Evolutionary conservation across 2,329 filamentous ascomycete genomes (phyloP), one percentile per base, ranked within the genome.

Genomic region (Cladophialophora immunda): DNA sequence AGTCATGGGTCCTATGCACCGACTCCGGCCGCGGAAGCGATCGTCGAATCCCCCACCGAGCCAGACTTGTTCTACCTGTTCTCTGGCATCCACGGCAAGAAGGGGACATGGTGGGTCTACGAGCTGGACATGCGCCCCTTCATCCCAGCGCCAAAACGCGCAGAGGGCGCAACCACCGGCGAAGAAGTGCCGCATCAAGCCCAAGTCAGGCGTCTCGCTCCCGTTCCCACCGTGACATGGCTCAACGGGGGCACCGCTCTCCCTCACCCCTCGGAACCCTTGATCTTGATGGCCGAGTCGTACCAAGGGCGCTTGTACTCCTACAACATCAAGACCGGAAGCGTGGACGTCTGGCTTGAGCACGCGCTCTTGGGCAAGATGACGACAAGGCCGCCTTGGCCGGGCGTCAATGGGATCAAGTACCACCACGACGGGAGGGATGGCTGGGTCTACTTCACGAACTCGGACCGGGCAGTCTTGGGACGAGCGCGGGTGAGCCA

Each of bases 231-330:
- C 13, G 61, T 38, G 27, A 50, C 55, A 27, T 64, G 61, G 61
- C 54, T 64, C n/a, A 64, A 64, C n/a, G 61, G 61, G 15, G 61
- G 36, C 38, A 58, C 53, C 5, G 27, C 55, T 4, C 34, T 64
- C n/a, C 53, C 53, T 19, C 29, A 52, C 9, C 32, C 50, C 13
- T n/a, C 29, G 17, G 22, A 22, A 5, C 53, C 53, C 15, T 38
- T 64, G 17, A 57, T 63, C 60, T 29, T 61, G 58, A 55, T 64
- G 61, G 61, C 61, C 19, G 61, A 64, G 30, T 64, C 61, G 8
- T 58, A 57, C 38, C 53, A 58, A 22, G 61, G 53, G 6, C 17
- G 52, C 17, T 22, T 64, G 17, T 57, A 58, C 61, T 32, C 36
- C 4, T 58, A 50, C 52, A 54, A 58, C 38, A 38, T 63, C 17